Evolutionary conservation across 108 stramenopile genomes (phyloP), one percentile per base, ranked within the genome.

Genomic region (Schizochytrium sp.): DNA sequence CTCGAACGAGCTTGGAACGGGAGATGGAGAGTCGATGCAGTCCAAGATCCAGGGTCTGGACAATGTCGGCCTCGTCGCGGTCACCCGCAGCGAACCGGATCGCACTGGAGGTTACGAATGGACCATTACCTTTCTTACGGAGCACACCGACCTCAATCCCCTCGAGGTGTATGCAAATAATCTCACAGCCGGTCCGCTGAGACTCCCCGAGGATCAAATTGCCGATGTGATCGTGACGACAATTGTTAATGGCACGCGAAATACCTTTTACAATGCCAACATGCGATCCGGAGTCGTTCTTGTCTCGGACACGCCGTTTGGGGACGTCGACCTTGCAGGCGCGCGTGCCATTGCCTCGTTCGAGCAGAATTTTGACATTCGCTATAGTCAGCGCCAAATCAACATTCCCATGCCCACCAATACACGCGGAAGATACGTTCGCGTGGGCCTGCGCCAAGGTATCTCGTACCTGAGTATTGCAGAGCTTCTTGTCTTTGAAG

Each of bases 231-330:
- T 3, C 0, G 76, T 83, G 6, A 83, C 51, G 12, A 83, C 76
- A 0, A 45, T 53, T 12, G 0, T 53, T 16, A 4, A 83, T 83
- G 76, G 76, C 10, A 83, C 76, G 3, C 76, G 51, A 12, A 83
- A 83, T 23, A 83, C 76, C 12, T 83, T 53, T 28, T 83, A 83
- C 76, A 83, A 83, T 23, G 76, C 76, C 76, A 83, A 83, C 23
- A 83, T 83, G 76, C 48, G 28, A 6, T 6, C n/a, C 10, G 76
- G 76, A 0, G 23, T 83, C 45, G 76, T 83, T 12, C 51, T 83
- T 8, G 76, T 83, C 12, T 83, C 76, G 19, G 76, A 83, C 51
- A 53, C 51, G 6, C 48, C 45, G 10, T 83, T 83, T 83, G 76
- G 23, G 6, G 51, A 53, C 51, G 51, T 83, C n/a, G 45, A 47